Conservation (phyloP, 805 yeast genomes). For the Barnettozyma pratensis region DNA sequence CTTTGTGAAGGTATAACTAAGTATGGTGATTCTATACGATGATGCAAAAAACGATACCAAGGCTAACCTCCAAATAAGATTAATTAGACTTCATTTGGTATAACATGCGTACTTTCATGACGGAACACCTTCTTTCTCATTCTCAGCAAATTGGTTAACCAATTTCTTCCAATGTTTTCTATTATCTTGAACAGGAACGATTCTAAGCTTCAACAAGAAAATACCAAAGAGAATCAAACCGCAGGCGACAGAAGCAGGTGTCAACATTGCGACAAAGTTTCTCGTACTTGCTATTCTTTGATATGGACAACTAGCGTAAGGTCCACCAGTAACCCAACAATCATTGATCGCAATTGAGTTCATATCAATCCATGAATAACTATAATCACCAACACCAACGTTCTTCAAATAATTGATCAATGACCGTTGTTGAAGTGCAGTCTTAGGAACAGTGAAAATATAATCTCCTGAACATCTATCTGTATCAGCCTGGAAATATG, state of each 20-base stretch:
- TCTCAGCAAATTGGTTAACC: conserved; percentile 47
- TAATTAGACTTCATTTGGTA: too few species aligned
- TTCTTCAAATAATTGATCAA: conserved; percentile 19
- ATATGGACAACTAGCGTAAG: conserved; percentile 75
- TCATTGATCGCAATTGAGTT: conserved; percentile 68
- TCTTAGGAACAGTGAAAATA: conserved; percentile 42
- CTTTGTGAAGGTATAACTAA: conserved; percentile 48
- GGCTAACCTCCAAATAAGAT: not conserved
- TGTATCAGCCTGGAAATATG: conserved; percentile 39
- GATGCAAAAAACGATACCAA: not conserved
- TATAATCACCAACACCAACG: conserved; percentile 18
- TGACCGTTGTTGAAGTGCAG: conserved; percentile 41
- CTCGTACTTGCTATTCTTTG: conserved; percentile 46
- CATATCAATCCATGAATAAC: conserved; percentile 70
- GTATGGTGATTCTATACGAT: conserved; percentile 25
- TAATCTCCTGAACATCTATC: conserved; percentile 26
- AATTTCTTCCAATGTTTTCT: conserved; percentile 60
- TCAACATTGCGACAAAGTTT: conserved; percentile 56
- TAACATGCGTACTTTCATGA: conserved; percentile 33
- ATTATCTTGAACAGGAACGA: conserved; percentile 66
- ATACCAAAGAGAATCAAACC: conserved; percentile 47
- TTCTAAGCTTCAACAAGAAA: conserved; percentile 48
- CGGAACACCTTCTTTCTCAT: conserved; percentile 86
- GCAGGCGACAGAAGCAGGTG: conserved; percentile 62
- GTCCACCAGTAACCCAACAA: conserved; percentile 88